Evolutionary conservation across 768 basidiomycete species (phyloP).

Genomic region (Suillus clintonianus): DNA sequence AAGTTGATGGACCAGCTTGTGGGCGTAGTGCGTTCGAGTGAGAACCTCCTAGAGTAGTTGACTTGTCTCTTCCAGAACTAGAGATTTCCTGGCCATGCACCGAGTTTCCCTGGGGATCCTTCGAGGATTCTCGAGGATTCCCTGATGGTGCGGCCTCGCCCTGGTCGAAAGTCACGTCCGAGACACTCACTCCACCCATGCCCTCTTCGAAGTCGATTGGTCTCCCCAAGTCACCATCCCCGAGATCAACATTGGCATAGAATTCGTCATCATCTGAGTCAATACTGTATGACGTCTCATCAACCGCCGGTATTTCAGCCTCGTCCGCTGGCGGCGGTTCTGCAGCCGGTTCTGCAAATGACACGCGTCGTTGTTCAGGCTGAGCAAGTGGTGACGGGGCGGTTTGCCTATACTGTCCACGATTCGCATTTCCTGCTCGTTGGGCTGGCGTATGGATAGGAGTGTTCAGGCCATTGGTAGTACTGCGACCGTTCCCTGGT

Average conservation of each 20-base stretch:
- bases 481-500: not conserved
- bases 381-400: constrained; percentile 13
- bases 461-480: constrained; percentile 28
- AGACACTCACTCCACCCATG: constrained; percentile 14
- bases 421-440: constrained; percentile 7
- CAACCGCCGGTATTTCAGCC: constrained; percentile 11
- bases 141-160: not conserved
- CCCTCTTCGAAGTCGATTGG: constrained; percentile 45
- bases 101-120: not conserved
- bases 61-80: not conserved
- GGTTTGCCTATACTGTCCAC: not conserved
- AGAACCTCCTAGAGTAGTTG: not conserved
- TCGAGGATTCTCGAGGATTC: not conserved
- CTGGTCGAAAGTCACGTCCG: constrained; percentile 4
- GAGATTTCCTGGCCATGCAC: not conserved
- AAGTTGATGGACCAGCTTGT: not conserved
- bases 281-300: constrained; percentile 45
- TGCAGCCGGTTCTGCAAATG: constrained; percentile 11
- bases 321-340: not conserved
- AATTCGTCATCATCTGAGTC: constrained; percentile 70
- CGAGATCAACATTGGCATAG: constrained; percentile 57
- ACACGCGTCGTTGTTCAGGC: constrained; percentile 12
- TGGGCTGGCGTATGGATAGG: constrained; percentile 35
- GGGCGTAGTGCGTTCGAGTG: not conserved
- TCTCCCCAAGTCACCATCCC: constrained; percentile 41